Evolutionary conservation across 345 rosid genomes (phyloP), one percentile per base, ranked within the genome.

Genomic region (Orychophragmus violaceus): DNA sequence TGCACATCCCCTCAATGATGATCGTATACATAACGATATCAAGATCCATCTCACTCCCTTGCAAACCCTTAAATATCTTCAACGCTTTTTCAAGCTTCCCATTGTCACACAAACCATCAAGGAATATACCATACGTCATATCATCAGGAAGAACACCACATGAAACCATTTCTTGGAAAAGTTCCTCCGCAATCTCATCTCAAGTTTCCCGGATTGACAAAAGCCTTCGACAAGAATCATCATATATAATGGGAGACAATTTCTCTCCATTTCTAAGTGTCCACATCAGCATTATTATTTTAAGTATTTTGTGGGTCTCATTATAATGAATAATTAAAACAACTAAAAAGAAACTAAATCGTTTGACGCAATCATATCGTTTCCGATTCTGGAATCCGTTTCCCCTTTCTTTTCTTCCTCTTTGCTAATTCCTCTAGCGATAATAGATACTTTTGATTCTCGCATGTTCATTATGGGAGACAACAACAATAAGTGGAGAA

Each of bases 381-480:
- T n/a, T n/a, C n/a, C n/a, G n/a, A n/a, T n/a, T n/a, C n/a, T n/a
- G n/a, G n/a, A n/a, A n/a, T n/a, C n/a, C n/a, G n/a, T n/a, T n/a
- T n/a, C n/a, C n/a, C n/a, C n/a, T n/a, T n/a, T n/a, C n/a, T n/a
- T n/a, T n/a, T n/a, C n/a, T n/a, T n/a, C n/a, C n/a, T n/a, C n/a
- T n/a, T n/a, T n/a, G n/a, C n/a, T n/a, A n/a, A n/a, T n/a, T n/a
- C n/a, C 54, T 63, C 32, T 16, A 62, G 17, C 13, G 48, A 25
- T 54, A 42, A 16, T n/a, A 25, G 35, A 29, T 30, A 0, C 2
- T 32, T 11, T 69, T 41, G n/a, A n/a, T 66, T 28, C 0, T 36
- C 16, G 42, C n/a, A n/a, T n/a, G n/a, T n/a, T n/a, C n/a, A 37
- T 46, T 13, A 91, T 89, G 98, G 88, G 64, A 45, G 89, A 82